Percentiles rank a stretch among this genome's conserved stretches.
These are phyloP conservation scores for Claviceps sp. DNA, from an alignment of 2,329 filamentous ascomycete genomes.

Conservation along the genomic window DNA sequence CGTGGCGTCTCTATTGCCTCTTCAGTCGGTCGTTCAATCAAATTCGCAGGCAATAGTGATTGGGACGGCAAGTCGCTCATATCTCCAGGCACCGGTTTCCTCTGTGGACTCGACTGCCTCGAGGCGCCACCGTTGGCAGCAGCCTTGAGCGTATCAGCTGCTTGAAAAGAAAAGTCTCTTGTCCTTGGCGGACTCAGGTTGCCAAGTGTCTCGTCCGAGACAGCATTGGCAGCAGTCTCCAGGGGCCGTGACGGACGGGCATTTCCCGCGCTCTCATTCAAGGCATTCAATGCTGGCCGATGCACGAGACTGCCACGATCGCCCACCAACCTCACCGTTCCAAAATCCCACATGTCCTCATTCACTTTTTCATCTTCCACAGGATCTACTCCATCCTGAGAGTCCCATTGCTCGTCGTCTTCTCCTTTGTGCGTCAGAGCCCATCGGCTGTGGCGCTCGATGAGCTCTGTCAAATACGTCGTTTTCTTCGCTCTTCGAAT, in stretches of 20 bases:
- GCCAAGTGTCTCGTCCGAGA: slow-evolving; percentile 36
- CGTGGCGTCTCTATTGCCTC: slow-evolving; percentile 34
- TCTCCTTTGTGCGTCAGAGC: slow-evolving; percentile 64
- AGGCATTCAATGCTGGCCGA: slow-evolving; percentile 47
- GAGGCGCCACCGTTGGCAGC: slow-evolving; percentile 31
- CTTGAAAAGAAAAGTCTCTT: slow-evolving; percentile 29
- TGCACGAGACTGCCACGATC: slow-evolving; percentile 45
- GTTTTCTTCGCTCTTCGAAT: slow-evolving; percentile 87
- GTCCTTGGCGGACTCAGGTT: slow-evolving; percentile 39
- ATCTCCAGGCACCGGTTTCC: slow-evolving; percentile 33
- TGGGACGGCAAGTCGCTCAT: slow-evolving; percentile 40
- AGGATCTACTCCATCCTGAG: slow-evolving; percentile 37
- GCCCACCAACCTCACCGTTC: slow-evolving; percentile 74
- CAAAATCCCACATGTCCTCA: slow-evolving; percentile 97
- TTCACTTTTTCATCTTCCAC: slow-evolving; percentile 43
- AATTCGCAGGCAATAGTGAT: slow-evolving; percentile 41
- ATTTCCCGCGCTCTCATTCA: slow-evolving; percentile 76
- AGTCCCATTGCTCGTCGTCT: slow-evolving; percentile 48
- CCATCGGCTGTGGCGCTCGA: slow-evolving; percentile 83
- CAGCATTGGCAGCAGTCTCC: slow-evolving; percentile 29
- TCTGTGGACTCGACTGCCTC: slow-evolving; percentile 47
- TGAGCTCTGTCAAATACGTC: slow-evolving; percentile 90
- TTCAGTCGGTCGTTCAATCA: slow-evolving; percentile 16
- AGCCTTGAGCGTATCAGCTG: slow-evolving; percentile 43
- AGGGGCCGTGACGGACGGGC: slow-evolving; percentile 46